Base-by-base conservation (phyloP, 1,284 basidiomycete species). In the Porogramme epimiltina region DNA sequence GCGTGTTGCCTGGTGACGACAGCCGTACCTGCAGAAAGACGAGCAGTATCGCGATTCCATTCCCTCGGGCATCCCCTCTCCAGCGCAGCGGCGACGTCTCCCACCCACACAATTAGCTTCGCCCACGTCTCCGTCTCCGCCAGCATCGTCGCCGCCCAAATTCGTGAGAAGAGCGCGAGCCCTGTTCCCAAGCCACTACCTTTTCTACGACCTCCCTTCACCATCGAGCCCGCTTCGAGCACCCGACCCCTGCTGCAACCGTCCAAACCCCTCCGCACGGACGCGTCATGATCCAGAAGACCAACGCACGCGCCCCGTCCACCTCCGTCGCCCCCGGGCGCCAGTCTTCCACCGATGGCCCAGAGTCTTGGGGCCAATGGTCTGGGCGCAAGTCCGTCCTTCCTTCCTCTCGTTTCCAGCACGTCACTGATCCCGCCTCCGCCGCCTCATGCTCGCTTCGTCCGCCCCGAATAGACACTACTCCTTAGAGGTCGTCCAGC, bases 401-500 rank as follows among this genome's bases (percentile, higher is more conserved):
- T 31, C 51, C 52, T 60, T 40, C 42, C 37, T 55, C 16, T 44
- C 44, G 45, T 46, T 56, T 50, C 42, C 49, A 44, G 20, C 51
- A 31, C n/a, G 40, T 42, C 43, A 25, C 23, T 54, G 46, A 54
- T 45, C 36, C 42, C 42, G 26, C 47, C 42, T 45, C 41, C 42
- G 34, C 41, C 42, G 25, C 47, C 39, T 47, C 42, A 42, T 56
- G 42, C 54, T 42, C 56, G 51, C 31, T 48, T 55, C 54, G 39
- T 23, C 31, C 31, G 28, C 46, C 22, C 25, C 50, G 22, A 48
- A 11, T 66, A 93, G 92, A 65, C 77, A 87, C 62, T 95, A 93
- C 68, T 82, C 86, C 11, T 79, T 95, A 36, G 85, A 91, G 60
- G 83, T 95, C 59, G 81, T 91, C 4, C 93, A 96, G 66, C 84